phyloP scores from a whole-genome alignment of 768 basidiomycete species.

The Leccinum broughii region DNA sequence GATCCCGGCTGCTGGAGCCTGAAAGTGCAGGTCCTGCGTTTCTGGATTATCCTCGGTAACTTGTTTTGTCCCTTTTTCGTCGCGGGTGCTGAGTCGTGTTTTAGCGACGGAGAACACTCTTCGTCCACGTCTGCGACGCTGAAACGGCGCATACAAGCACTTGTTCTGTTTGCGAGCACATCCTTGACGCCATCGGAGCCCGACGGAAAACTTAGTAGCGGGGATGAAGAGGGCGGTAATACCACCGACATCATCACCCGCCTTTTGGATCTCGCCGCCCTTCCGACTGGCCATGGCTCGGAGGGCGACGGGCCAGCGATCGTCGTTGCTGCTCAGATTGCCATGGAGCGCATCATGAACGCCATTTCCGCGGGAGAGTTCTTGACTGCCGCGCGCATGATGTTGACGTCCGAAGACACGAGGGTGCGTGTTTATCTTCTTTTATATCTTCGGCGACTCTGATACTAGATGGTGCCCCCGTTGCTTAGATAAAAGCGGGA shows the following conservation, averaged over 20 bases:
- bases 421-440: slow-evolving; percentile 41
- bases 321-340: slow-evolving; percentile 45
- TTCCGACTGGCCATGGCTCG: slow-evolving; percentile 29
- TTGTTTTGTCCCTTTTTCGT: neutral
- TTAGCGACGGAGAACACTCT: slow-evolving; percentile 62
- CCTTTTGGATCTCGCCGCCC: slow-evolving; percentile 48
- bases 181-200: slow-evolving; percentile 42
- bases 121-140: slow-evolving; percentile 43
- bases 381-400: slow-evolving; percentile 51
- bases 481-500: slow-evolving; percentile 56
- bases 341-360: slow-evolving; percentile 54
- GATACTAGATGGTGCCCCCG: neutral
- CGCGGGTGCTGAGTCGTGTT: neutral
- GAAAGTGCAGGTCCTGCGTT: slow-evolving; percentile 45
- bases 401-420: slow-evolving; percentile 54
- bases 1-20: slow-evolving; percentile 42
- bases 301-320: slow-evolving; percentile 47
- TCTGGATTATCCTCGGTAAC: slow-evolving; percentile 56
- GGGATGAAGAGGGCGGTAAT: slow-evolving; percentile 28
- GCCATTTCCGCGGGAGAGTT: slow-evolving; percentile 75
- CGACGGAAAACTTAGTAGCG: neutral
- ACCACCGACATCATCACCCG: slow-evolving; percentile 47
- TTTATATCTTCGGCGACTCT: neutral
- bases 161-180: slow-evolving; percentile 62
- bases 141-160: slow-evolving; percentile 64